Conservation (phyloP, 1,284 basidiomycete species). For the Ceratobasidium sp. region DNA sequence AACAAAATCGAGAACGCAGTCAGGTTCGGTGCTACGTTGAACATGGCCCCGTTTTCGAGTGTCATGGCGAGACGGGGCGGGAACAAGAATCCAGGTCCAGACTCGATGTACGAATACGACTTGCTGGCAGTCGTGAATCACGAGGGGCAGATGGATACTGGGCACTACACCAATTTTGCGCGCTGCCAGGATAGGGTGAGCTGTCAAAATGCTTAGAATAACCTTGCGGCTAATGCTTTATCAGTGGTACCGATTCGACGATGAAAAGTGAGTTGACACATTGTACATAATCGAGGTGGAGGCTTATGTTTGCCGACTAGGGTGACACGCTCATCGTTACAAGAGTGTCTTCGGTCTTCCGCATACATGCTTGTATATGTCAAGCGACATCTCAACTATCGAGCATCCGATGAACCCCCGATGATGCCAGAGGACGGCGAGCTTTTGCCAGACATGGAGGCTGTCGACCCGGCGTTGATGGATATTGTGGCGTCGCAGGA, state of each 20-base stretch:
- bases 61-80: slow-evolving; percentile 55
- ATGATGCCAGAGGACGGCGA: slow-evolving; percentile 25
- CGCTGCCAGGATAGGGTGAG: slow-evolving; percentile 79
- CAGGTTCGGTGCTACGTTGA: slow-evolving; percentile 84
- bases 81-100: slow-evolving; percentile 65
- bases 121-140: slow-evolving; percentile 95
- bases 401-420: slow-evolving; percentile 14
- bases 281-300: background rate
- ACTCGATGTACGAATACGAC: slow-evolving; percentile 88
- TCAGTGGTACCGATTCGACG: slow-evolving; percentile 95
- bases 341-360: slow-evolving; percentile 73
- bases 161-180: slow-evolving; percentile 91
- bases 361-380: slow-evolving; percentile 96
- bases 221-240: slow-evolving; percentile 50
- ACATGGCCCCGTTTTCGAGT: slow-evolving; percentile 90
- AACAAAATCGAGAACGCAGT: slow-evolving; percentile 90
- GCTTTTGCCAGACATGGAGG: slow-evolving; percentile 11
- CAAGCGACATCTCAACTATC: slow-evolving; percentile 85
- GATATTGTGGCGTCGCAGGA: slow-evolving; percentile 8
- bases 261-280: slow-evolving; percentile 79
- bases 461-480: slow-evolving; percentile 24
- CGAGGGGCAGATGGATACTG: slow-evolving; percentile 94
- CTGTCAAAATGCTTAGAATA: slow-evolving; percentile 32
- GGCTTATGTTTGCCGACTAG: slow-evolving; percentile 57
- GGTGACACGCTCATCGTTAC: slow-evolving; percentile 77